Conservation (phyloP, 768 basidiomycete species). For the Tylopilus plumbeoviolaceoides region DNA sequence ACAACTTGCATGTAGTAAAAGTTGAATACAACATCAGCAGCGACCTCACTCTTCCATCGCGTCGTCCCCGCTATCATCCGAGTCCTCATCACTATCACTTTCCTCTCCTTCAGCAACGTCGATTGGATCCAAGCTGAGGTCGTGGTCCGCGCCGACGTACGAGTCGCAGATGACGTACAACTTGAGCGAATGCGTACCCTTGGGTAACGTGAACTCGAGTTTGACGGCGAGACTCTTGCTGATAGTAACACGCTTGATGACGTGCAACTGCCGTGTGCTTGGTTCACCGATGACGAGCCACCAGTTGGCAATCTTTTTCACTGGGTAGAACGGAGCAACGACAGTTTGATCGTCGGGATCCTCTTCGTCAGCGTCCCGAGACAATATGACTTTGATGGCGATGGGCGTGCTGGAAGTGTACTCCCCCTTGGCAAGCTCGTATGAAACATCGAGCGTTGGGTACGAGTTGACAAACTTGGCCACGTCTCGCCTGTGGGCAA, state of each 20-base stretch:
- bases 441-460: slow-evolving; percentile 89
- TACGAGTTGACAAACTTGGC: slow-evolving; percentile 96
- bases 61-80: slow-evolving; percentile 51
- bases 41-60: slow-evolving; percentile 45
- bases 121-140: slow-evolving; percentile 76
- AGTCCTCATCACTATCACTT: slow-evolving; percentile 74
- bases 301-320: slow-evolving; percentile 91
- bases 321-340: slow-evolving; percentile 92
- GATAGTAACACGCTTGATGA: slow-evolving; percentile 85
- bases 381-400: slow-evolving; percentile 70
- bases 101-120: slow-evolving; percentile 91
- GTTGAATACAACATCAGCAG: no score
- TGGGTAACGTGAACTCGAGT: slow-evolving; percentile 84
- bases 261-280: slow-evolving; percentile 70
- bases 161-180: slow-evolving; percentile 92
- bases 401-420: slow-evolving; percentile 87
- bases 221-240: slow-evolving; percentile 69
- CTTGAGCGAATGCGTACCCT: slow-evolving; percentile 79
- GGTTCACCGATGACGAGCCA: slow-evolving; percentile 95
- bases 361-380: slow-evolving; percentile 79
- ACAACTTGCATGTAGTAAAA: no score
- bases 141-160: slow-evolving; percentile 90
- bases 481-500: slow-evolving; percentile 74
- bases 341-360: slow-evolving; percentile 73
- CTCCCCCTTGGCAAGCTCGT: slow-evolving; percentile 82